phyloP scores from a whole-genome alignment of 2,329 filamentous ascomycete species.

The Calonectria pteridis region DNA sequence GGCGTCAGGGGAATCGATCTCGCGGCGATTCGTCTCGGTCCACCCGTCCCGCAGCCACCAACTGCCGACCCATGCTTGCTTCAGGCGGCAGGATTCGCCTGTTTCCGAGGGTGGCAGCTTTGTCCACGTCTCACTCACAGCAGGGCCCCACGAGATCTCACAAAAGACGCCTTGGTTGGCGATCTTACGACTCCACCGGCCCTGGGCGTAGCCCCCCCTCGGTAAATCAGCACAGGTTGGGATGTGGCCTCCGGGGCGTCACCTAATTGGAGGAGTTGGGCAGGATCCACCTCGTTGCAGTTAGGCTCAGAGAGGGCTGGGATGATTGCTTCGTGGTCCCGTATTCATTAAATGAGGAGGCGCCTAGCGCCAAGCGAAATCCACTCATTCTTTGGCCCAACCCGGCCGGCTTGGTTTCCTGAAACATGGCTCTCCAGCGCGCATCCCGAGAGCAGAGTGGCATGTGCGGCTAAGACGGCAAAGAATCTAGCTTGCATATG shows the following conservation, averaged over 20 bases:
- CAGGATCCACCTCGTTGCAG: background rate
- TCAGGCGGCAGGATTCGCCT: background rate
- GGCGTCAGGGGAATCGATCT: background rate
- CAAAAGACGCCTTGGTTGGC: background rate
- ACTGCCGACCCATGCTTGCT: background rate
- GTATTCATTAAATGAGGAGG: constrained; percentile 13
- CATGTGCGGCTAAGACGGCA: constrained; percentile 8
- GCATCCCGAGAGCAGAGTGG: constrained; percentile 3
- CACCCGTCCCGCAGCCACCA: background rate
- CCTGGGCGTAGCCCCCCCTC: background rate
- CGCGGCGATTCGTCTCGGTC: background rate
- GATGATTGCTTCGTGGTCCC: background rate
- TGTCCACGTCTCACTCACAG: background rate
- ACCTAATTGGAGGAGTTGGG: background rate
- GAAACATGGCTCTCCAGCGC: background rate
- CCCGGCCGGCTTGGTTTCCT: background rate
- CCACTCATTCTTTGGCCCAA: background rate
- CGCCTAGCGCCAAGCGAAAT: background rate
- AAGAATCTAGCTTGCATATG: background rate
- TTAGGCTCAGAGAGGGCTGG: background rate
- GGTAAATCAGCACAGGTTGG: background rate
- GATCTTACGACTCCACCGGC: background rate
- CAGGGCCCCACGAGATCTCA: constrained; percentile 1
- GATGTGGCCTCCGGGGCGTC: background rate
- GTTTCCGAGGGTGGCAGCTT: background rate